Evolutionary conservation across 768 basidiomycete species (phyloP).

Genomic region (Sutorius australiensis): DNA sequence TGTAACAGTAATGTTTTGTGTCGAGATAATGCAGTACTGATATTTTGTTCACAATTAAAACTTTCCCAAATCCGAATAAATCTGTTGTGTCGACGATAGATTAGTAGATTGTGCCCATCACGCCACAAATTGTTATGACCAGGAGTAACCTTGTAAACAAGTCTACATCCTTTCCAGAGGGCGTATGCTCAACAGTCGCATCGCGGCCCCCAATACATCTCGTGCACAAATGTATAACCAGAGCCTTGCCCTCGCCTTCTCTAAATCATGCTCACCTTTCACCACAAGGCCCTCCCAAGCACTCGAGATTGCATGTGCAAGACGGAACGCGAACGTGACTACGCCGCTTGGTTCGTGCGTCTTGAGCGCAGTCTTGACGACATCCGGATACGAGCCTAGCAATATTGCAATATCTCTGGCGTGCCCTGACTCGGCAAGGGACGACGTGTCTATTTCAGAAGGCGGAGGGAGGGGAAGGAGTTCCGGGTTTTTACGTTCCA

Average conservation of each 20-base stretch:
- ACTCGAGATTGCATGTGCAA: constrained; percentile 84
- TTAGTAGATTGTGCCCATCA: too few species aligned
- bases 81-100: too few species aligned
- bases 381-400: constrained; percentile 88
- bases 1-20: too few species aligned
- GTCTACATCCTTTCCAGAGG: constrained; percentile 89
- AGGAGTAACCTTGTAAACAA: too few species aligned
- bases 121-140: too few species aligned
- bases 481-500: constrained; percentile 88
- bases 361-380: constrained; percentile 80
- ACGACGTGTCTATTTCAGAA: constrained; percentile 60
- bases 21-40: too few species aligned
- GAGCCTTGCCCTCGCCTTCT: constrained; percentile 78
- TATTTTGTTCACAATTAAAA: too few species aligned
- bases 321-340: constrained; percentile 84
- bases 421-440: constrained; percentile 64
- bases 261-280: constrained; percentile 71
- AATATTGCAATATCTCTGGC: constrained; percentile 84
- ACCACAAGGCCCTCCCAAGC: constrained; percentile 92
- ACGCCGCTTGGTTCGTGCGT: constrained; percentile 87
- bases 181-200: constrained; percentile 83
- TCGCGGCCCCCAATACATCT: constrained; percentile 83
- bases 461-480: constrained; percentile 72
- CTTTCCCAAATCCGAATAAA: too few species aligned
- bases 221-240: constrained; percentile 86